A percentile compares a stretch with the other conserved stretches of the same genome.
Conservation (phyloP, 2,329 filamentous ascomycete genomes). For the Xylaria sp. region DNA sequence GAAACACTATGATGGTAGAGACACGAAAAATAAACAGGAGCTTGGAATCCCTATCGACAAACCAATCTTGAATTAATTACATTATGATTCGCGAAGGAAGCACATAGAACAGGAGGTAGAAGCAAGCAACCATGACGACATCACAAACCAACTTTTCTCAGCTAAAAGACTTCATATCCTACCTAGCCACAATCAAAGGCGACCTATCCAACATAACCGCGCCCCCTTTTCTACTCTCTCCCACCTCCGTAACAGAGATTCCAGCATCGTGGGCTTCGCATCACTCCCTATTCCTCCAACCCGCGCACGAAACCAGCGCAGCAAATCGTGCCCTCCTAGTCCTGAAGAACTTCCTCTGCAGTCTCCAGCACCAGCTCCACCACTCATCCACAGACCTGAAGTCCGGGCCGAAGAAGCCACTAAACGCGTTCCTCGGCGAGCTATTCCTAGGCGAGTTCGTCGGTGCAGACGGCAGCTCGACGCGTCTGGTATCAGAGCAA, state of each 20-base stretch:
- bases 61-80: background rate
- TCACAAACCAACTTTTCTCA: conserved; percentile 45
- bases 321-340: conserved; percentile 56
- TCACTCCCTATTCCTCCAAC: conserved; percentile 59
- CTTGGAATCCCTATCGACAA: background rate
- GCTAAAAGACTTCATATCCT: conserved; percentile 52
- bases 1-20: background rate
- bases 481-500: conserved; percentile 43
- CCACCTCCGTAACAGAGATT: conserved; percentile 65
- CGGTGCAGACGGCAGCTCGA: conserved; percentile 42
- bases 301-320: conserved; percentile 53
- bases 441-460: conserved; percentile 54
- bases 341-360: conserved; percentile 60
- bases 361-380: conserved; percentile 59
- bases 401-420: conserved; percentile 58
- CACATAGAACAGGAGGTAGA: background rate
- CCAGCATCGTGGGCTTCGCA: conserved; percentile 68
- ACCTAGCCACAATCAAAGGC: conserved; percentile 64
- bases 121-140: conserved; percentile 31
- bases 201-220: conserved; percentile 66
- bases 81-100: background rate
- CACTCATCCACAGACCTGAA: conserved; percentile 46
- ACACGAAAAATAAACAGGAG: background rate
- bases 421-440: conserved; percentile 62
- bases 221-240: conserved; percentile 65